Percentiles rank a stretch among this genome's conserved stretches.
Conservation (phyloP, 495 filamentous ascomycete species). For the Hyaloscypha variabilis region DNA sequence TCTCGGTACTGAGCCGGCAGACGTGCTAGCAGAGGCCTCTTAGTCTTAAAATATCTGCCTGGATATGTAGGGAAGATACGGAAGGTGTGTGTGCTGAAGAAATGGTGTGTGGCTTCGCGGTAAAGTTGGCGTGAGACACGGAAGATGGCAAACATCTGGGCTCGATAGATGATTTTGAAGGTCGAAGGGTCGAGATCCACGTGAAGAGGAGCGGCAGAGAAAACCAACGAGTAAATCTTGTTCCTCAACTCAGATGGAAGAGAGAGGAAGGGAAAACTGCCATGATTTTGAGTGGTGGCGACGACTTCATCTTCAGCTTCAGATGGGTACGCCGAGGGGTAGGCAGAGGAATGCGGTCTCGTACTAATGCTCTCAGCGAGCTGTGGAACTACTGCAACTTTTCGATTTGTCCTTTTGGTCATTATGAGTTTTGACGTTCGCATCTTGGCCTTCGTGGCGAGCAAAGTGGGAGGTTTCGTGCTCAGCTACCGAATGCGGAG, state of each 20-base stretch:
- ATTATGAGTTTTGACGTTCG: conserved; percentile 3
- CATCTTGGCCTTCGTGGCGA: neutral
- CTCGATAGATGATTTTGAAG: conserved; percentile 55
- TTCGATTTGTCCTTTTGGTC: conserved; percentile 7
- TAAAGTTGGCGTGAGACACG: conserved; percentile 66
- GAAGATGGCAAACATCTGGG: conserved; percentile 44
- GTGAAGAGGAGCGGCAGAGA: conserved; percentile 54
- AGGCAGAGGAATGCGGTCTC: conserved; percentile 39
- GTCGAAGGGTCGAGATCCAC: conserved; percentile 75
- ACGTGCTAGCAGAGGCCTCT: conserved; percentile 64
- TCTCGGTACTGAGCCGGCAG: conserved; percentile 67
- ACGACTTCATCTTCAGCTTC: conserved; percentile 43
- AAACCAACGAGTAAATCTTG: conserved; percentile 67
- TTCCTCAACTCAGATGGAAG: conserved; percentile 77
- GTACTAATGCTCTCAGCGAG: conserved; percentile 8
- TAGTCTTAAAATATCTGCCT: conserved; percentile 65
- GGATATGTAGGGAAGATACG: conserved; percentile 76
- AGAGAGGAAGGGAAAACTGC: conserved; percentile 71
- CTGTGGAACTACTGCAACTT: conserved; percentile 5
- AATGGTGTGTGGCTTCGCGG: conserved; percentile 70
- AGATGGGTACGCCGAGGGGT: conserved; percentile 45
- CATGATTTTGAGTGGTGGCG: neutral
- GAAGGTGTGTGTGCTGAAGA: conserved; percentile 77
- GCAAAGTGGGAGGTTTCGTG: conserved; percentile 15
- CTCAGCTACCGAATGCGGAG: neutral